Evolutionary conservation across 2,329 filamentous ascomycete species (phyloP).

Genomic region (Trichophyton equinum): DNA sequence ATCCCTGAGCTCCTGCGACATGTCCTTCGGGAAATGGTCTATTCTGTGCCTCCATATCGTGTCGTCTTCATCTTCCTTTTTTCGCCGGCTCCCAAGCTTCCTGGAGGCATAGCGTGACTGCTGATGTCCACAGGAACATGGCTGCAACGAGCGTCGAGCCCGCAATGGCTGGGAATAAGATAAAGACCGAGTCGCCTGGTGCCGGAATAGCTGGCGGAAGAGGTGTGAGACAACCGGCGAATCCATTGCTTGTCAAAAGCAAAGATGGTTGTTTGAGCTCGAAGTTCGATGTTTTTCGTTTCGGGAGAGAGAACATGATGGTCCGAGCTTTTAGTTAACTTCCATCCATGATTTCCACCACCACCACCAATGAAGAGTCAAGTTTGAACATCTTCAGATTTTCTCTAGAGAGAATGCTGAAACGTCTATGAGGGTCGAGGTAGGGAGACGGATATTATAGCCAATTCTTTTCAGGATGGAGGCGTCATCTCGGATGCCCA

Average conservation of each 20-base stretch:
- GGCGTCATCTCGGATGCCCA: slow-evolving; percentile 17
- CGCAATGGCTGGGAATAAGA: slow-evolving; percentile 26
- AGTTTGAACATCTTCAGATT: not conserved
- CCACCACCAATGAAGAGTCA: too few relatives aligned
- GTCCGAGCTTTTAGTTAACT: slow-evolving; percentile 16
- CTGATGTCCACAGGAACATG: slow-evolving; percentile 14
- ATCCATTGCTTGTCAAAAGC: slow-evolving; percentile 50
- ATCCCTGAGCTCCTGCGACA: slow-evolving; percentile 63
- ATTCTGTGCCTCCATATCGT: slow-evolving; percentile 78
- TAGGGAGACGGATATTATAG: not conserved
- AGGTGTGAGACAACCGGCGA: slow-evolving; percentile 64
- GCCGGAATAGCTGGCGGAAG: slow-evolving; percentile 74
- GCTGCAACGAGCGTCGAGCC: slow-evolving; percentile 12
- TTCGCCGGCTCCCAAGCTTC: slow-evolving; percentile 24
- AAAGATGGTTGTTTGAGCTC: slow-evolving; percentile 8
- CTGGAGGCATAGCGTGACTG: slow-evolving; percentile 20
- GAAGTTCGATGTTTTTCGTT: not conserved
- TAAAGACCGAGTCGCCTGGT: slow-evolving; percentile 51
- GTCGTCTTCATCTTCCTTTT: slow-evolving; percentile 37
- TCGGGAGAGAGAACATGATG: slow-evolving; percentile 10
- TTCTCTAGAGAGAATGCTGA: not conserved
- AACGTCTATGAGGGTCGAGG: not conserved
- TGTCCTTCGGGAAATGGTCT: slow-evolving; percentile 61
- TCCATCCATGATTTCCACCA: not conserved
- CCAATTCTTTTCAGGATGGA: slow-evolving; percentile 18